Evolutionary conservation across 306 rosid genomes (phyloP), one percentile per base, ranked within the genome.

Genomic region (Acacia crassicarpa): DNA sequence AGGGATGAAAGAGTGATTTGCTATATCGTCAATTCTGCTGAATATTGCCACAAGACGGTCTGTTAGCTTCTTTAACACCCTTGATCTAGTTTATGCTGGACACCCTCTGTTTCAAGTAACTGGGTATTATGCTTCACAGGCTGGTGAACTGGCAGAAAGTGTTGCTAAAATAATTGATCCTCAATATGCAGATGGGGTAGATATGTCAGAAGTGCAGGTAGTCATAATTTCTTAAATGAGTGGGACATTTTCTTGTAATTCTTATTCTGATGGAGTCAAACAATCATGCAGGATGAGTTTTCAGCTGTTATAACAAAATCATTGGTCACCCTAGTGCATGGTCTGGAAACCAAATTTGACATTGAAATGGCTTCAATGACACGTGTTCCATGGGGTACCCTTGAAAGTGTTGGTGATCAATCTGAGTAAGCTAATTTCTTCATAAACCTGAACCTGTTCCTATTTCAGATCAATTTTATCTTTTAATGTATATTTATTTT

Each of bases 191-290:
- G 97, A 92, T 63, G 97, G 94, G 82, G 91, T 92, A 75, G 97
- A 95, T 84, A 95, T 95, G 94, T 91, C 96, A 65, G 98, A 95
- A 90, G 98, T 95, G 81, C 98, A 95, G 97, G 99, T 95, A 89
- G 75, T 32, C 56, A 65, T 78, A 51, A 74, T 77, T 70, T 77
- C 72, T 71, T 78, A 38, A 59, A 54, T 58, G 61, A 84, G 35
- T 69, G 54, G 12, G 59, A 45, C 40, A 10, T 40, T 56, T 81
- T 11, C 56, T 75, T 78, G 72, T 78, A 20, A 66, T 27, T 45
- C 72, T 75, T 56, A 56, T 86, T 83, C 84, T 84, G 81, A 81
- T 62, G 22, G 67, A 38, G 72, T 51, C 76, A 41, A 74, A 72
- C 23, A 70, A 80, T 80, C 83, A 46, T 88, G 84, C 90, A 95